Base-by-base conservation (phyloP, 495 filamentous ascomycete genomes). In the Annulohypoxylon stygium region DNA sequence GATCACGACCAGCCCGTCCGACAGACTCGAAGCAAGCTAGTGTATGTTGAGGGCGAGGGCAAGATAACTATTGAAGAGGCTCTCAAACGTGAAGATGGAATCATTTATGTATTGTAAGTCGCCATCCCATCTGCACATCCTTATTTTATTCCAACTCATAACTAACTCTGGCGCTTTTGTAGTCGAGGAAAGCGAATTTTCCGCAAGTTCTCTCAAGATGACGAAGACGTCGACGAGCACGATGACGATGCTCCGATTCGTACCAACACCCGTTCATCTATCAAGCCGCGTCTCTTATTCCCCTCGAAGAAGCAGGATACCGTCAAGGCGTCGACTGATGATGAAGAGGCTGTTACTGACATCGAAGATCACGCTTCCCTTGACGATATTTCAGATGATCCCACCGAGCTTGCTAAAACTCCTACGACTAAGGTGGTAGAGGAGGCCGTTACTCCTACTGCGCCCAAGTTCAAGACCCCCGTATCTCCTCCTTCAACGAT, bases 141-240 rank as follows among this genome's bases (percentile, higher is more conserved):
- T 26, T n/a, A 53, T 53, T 23, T n/a, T 33, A 5, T 14, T 1
- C 26, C 8, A 33, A 39, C 4, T 30, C 11, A 57, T 45, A 71
- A n/a, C 53, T 76, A 64, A 71, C 78, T 69, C 81, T 72, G 20
- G 36, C 48, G 43, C 34, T 66, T 69, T 65, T 3, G 26, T 77
- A 98, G 95, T 81, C 96, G 96, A 71, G 96, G 96, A 75, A 95
- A 93, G 86, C 94, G 92, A 78, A 84, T 93, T 53, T 97, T 94
- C 85, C 89, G 88, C 73, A 90, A 88, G 69, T 92, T 90, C 7
- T 80, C 84, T 0, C 54, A 70, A 26, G 81, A 78, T 16, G 69
- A 78, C 34, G 43, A 12, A 20, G 5, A 4, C 5, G 8, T 47
- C 16, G 43, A 47, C 36, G 43, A 20, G 43, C n/a, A 20, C 12